Evolutionary conservation across 1,284 basidiomycete genomes (phyloP), one percentile per base, ranked within the genome.

Genomic region (Ustilago nuda): DNA sequence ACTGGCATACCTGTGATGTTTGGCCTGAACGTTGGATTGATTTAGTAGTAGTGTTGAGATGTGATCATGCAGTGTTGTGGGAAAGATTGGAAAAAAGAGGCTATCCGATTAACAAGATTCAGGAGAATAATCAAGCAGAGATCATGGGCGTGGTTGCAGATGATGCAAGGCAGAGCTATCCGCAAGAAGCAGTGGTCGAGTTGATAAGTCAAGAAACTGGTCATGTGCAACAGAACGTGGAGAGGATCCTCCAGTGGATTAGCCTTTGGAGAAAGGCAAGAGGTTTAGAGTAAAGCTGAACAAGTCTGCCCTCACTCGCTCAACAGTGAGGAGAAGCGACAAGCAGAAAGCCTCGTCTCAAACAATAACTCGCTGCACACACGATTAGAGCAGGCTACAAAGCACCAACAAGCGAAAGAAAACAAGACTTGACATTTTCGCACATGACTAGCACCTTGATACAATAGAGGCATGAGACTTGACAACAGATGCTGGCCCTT

Each of bases 1-100:
- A 99, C 86, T 98, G 97, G 93, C 97, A 99, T 86, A 94, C 94
- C 36, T 97, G 94, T 84, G 94, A 95, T 68, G 87, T 92, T 41
- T 99, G 95, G 82, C 97, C 97, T 0, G 95, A 99, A 87, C 90
- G 95, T 72, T 99, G 96, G 96, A 89, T 93, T 19, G 97, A 99
- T 87, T 89, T 99, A n/a, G 95, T 97, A 32, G 92, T 99, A 43
- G 95, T 99, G 45, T 87, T 99, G 9, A 90, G 92, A 17, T 98
- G 95, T 81, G 89, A 97, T 83, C 97, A 99, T 86, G 89, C 91
- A 7, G 87, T 90, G 67, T 87, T 99, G n/a, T 98, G 96, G 93
- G 91, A 94, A 41, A 90, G 97, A 54, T 88, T 99, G n/a, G 95
- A 97, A 87, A 92, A 92, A 85, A 89, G 96, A 76, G 90, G 91